These are phyloP conservation scores for Stenocarpella maydis DNA, from an alignment of 2,329 filamentous ascomycete genomes.

Conservation along the genomic window DNA sequence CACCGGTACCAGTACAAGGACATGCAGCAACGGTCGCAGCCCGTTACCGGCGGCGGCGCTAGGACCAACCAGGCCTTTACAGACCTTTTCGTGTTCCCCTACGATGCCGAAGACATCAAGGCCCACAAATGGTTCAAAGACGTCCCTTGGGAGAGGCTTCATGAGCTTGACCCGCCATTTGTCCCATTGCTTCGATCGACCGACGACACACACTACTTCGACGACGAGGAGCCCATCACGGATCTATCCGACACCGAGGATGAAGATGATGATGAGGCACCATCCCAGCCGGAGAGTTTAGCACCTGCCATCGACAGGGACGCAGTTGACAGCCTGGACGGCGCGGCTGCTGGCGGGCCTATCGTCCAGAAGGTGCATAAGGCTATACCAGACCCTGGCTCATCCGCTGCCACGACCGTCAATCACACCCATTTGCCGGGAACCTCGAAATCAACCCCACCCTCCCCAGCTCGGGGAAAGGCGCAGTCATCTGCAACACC, in stretches of 20 bases:
- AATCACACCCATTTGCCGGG: background rate
- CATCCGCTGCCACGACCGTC: conserved; percentile 20
- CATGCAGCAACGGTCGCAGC: conserved; percentile 37
- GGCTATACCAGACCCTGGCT: background rate
- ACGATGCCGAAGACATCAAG: conserved; percentile 92
- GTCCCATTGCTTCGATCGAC: conserved; percentile 73
- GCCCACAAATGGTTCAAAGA: conserved; percentile 84
- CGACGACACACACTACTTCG: conserved; percentile 89
- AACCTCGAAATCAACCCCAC: background rate
- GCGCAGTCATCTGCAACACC: conserved; percentile 14
- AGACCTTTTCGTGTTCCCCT: conserved; percentile 75
- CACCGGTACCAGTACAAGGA: conserved; percentile 77
- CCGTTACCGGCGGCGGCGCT: conserved; percentile 38
- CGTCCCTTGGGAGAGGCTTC: conserved; percentile 79
- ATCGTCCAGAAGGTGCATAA: background rate
- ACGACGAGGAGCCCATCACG: conserved; percentile 78
- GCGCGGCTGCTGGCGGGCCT: conserved; percentile 8
- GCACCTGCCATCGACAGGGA: background rate
- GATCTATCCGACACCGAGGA: conserved; percentile 63
- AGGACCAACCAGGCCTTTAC: conserved; percentile 43
- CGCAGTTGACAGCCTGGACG: conserved; percentile 13
- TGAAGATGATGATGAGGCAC: conserved; percentile 34
- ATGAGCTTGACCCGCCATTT: conserved; percentile 77
- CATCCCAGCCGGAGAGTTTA: background rate
- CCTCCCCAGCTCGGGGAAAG: background rate